Evolutionary conservation across 257 asterid genomes (phyloP), one percentile per base, ranked within the genome.

Genomic region (Penstemon newberryi): DNA sequence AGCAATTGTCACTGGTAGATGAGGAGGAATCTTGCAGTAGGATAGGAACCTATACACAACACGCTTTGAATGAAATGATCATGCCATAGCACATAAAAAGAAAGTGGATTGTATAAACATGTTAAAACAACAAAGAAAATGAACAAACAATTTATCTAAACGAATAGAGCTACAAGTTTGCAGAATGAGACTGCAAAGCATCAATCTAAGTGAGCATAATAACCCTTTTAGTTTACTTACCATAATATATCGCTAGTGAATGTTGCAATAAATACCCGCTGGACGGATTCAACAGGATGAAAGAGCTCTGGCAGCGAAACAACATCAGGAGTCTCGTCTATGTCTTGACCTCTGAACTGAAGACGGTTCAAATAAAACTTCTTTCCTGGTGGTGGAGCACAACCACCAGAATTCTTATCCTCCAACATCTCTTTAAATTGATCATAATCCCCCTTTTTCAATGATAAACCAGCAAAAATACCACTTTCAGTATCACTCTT

Each of bases 241-340:
- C 97, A 91, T 4, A 70, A 66, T 81, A 91, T 76, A 70, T 91
- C 92, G 63, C 95, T 80, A 12, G 97, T 89, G 77, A 91, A 89
- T 65, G 97, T 89, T 18, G 95, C 95, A 66, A 91, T 80, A 74
- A 91, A 89, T n/a, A 89, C 83, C 74, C 79, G 79, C 41, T 68
- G 65, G 41, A 91, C 91, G 78, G 77, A 80, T 70, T 80, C 83
- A 70, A 91, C 59, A 45, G 97, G 97, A 77, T 81, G 81, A 74
- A 91, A 83, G 64, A 91, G 86, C 81, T 91, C 95, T 0, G 85
- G 87, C 85, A 91, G 71, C 12, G 97, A 87, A 76, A 91, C 87
- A 71, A 67, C 83, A 70, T 78, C 79, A 60, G 53, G 60, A 60
- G 39, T 53, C 54, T 84, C 82, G 43, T 78, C 70, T 42, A 70